phyloP scores from a whole-genome alignment of 2,329 filamentous ascomycete genomes.

The Ophiostoma populinum region DNA sequence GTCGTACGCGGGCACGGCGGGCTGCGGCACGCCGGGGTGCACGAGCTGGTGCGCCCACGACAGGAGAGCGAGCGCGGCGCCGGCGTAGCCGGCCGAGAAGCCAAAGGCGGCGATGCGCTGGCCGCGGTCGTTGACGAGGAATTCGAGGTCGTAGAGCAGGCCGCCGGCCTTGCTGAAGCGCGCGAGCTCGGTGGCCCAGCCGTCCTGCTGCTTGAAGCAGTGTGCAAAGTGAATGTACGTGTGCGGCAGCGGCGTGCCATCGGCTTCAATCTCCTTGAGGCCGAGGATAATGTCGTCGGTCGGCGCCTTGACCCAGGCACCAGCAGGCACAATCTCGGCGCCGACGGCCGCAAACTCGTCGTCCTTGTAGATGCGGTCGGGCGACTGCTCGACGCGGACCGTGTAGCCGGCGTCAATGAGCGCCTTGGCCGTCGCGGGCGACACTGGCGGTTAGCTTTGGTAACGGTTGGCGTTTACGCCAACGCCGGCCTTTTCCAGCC shows the following conservation, averaged over 20 bases:
- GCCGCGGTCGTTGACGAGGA: slow-evolving; percentile 52
- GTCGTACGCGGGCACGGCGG: slow-evolving; percentile 5
- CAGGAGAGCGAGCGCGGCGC: slow-evolving; percentile 57
- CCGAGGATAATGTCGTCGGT: slow-evolving; percentile 55
- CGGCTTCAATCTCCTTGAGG: slow-evolving; percentile 61
- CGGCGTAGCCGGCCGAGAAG: slow-evolving; percentile 61
- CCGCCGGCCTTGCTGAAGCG: slow-evolving; percentile 64
- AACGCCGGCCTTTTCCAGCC: too few relatives aligned
- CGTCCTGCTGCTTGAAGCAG: slow-evolving; percentile 60
- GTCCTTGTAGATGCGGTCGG: slow-evolving; percentile 48
- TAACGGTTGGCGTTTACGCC: too few relatives aligned
- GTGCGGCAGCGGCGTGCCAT: slow-evolving; percentile 54
- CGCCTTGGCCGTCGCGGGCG: slow-evolving; percentile 22
- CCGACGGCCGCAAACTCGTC: slow-evolving; percentile 45
- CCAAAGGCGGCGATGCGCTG: slow-evolving; percentile 57
- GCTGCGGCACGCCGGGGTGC: slow-evolving; percentile 21
- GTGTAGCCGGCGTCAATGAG: slow-evolving; percentile 53
- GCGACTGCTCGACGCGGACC: slow-evolving; percentile 49
- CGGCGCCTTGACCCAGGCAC: slow-evolving; percentile 51
- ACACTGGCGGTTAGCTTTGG: slow-evolving; percentile 7
- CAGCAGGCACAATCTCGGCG: slow-evolving; percentile 45
- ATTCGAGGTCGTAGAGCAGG: slow-evolving; percentile 72
- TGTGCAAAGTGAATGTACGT: slow-evolving; percentile 50
- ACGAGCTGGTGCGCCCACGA: slow-evolving; percentile 71
- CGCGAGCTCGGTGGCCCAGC: slow-evolving; percentile 64